Evolutionary conservation across 768 basidiomycete species (phyloP).

Genomic region (Clitopilus passeckerianus): DNA sequence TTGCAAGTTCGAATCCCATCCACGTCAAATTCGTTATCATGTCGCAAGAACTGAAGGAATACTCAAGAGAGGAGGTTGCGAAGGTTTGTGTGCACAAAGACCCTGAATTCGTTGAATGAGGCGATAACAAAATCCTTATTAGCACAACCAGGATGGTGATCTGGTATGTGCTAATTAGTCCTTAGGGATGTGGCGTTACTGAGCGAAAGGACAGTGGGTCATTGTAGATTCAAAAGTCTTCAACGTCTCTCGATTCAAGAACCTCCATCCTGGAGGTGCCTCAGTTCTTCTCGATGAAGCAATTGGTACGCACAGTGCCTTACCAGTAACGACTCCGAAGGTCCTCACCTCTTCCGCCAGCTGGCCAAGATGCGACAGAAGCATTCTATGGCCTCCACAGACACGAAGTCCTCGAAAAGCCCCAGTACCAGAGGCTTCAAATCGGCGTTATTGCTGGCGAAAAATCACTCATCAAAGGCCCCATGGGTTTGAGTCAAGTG

Average conservation of each 20-base stretch:
- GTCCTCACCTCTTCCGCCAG: slow-evolving; percentile 20
- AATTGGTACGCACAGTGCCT: slow-evolving; percentile 43
- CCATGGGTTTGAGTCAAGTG: slow-evolving; percentile 50
- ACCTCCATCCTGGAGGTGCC: slow-evolving; percentile 78
- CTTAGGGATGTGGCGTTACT: neutral
- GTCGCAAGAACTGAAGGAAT: neutral
- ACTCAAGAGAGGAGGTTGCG: slow-evolving; percentile 64
- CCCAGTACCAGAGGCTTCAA: slow-evolving; percentile 59
- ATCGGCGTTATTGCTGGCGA: slow-evolving; percentile 63
- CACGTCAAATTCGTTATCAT: neutral
- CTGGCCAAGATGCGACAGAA: slow-evolving; percentile 77
- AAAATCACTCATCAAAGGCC: slow-evolving; percentile 41
- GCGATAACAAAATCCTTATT: neutral
- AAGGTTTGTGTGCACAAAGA: slow-evolving; percentile 37
- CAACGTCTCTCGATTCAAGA: slow-evolving; percentile 73
- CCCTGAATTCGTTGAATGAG: neutral
- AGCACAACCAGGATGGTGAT: slow-evolving; percentile 81
- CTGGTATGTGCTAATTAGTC: slow-evolving; percentile 30
- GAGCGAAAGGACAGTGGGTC: slow-evolving; percentile 51
- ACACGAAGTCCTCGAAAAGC: slow-evolving; percentile 59
- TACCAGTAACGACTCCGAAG: neutral
- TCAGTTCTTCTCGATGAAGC: slow-evolving; percentile 71
- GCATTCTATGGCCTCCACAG: slow-evolving; percentile 78
- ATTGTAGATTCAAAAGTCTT: slow-evolving; percentile 83
- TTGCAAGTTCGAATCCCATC: too few species aligned